Base-by-base conservation (phyloP, 805 yeast genomes). In the Yamadazyma olivae region DNA sequence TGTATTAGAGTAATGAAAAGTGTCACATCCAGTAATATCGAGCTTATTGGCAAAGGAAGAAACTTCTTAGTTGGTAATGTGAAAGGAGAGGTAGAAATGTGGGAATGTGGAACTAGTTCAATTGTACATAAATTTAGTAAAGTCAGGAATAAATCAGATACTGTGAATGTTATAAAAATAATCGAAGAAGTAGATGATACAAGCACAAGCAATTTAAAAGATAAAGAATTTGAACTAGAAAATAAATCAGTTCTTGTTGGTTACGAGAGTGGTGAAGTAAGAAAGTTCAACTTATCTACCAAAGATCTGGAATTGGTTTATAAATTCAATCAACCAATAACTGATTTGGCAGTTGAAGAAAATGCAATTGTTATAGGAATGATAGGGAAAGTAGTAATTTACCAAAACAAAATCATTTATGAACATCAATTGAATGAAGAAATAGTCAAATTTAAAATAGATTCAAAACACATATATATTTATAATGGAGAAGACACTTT, bases 51-150 rank as follows among this genome's bases (percentile, higher is more conserved):
- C 0, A 59, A 74, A 13, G 95, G 95, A 1, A 60, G 91, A 27
- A 83, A 84, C 50, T 62, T 86, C 40, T 43, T 82, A 14, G 71
- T 82, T 5, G 61, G 79, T 8, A 24, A 20, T 29, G 34, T 43
- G 4, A 85, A 78, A 52, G 86, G 86, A 1, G 50, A 74, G 0
- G 62, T 81, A 1, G 66, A 60, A 28, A 50, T 86, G 24, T 84
- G 89, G 90, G 91, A 83, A 47, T 75, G 87, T 53, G 81, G 84
- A 0, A 49, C 71, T 1, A 87, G 81, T 1, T 35, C 49, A 14
- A 48, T 57, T 6, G 50, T 82, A 4, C 58, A 69, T 28, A 46
- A 56, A 62, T 24, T 66, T 34, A 42, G 48, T 6, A 61, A 57
- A 25, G 44, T 56, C 6, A 44, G 43, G 13, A 34, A 47, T 30